Evolutionary conservation across 306 rosid species (phyloP).

Genomic region (Geum urbanum): DNA sequence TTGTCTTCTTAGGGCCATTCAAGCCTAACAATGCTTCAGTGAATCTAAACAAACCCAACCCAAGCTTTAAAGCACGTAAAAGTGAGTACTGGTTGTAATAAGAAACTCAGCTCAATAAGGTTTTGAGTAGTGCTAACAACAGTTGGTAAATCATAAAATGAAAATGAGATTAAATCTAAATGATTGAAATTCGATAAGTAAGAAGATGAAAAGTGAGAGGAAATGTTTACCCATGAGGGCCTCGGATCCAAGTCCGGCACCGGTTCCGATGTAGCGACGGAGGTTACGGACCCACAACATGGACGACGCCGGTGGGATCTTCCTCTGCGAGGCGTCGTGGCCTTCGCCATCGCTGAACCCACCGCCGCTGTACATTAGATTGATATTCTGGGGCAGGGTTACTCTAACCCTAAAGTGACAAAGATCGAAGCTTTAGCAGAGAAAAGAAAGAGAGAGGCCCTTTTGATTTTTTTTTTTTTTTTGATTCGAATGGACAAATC

Average conservation of each 20-base stretch:
- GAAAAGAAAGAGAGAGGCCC: background rate
- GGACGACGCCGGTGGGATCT: conserved; percentile 84
- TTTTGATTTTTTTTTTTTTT: too few relatives aligned
- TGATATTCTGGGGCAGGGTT: background rate
- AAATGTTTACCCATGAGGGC: conserved; percentile 71
- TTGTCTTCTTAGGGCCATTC: background rate
- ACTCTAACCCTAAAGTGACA: background rate
- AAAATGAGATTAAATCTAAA: background rate
- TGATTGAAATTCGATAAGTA: conserved; percentile 3
- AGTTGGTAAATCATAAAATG: background rate
- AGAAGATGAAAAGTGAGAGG: background rate
- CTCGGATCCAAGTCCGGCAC: conserved; percentile 91
- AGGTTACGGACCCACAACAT: conserved; percentile 94
- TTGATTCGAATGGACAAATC: too few relatives aligned
- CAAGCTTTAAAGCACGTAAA: too few relatives aligned
- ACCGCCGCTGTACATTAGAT: conserved; percentile 59
- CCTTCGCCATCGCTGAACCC: conserved; percentile 91
- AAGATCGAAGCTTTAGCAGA: conserved; percentile 1
- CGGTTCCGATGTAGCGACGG: conserved; percentile 88
- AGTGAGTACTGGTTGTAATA: too few relatives aligned
- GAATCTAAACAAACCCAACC: background rate
- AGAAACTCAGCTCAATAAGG: background rate
- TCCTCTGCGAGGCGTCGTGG: conserved; percentile 72
- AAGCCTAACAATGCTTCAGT: background rate
- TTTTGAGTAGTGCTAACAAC: background rate